phyloP scores from a whole-genome alignment of 1,284 basidiomycete species.

The Irpex rosettiformis region DNA sequence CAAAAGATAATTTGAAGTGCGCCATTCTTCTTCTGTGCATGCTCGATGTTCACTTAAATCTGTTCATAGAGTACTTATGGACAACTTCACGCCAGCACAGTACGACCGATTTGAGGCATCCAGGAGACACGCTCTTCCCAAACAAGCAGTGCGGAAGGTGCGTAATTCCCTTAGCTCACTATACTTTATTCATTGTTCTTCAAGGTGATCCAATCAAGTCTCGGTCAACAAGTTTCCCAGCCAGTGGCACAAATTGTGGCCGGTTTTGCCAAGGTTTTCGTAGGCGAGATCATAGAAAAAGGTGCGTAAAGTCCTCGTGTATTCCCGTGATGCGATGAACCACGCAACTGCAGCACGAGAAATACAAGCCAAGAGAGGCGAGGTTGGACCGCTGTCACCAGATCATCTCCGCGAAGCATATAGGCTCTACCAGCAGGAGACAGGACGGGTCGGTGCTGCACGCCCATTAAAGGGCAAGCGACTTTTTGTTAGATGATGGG shows the following conservation, averaged over 20 bases:
- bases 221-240: constrained; percentile 81
- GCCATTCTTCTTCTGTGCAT: constrained; percentile 16
- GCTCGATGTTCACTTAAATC: background rate
- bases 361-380: constrained; percentile 70
- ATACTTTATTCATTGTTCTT: constrained; percentile 1
- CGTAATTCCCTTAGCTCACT: constrained; percentile 15
- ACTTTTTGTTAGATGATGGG: constrained; percentile 57
- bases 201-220: constrained; percentile 81
- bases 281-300: constrained; percentile 89
- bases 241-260: constrained; percentile 87
- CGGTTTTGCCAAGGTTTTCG: constrained; percentile 88
- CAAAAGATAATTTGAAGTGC: constrained; percentile 80
- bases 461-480: constrained; percentile 61
- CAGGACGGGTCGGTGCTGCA: constrained; percentile 74
- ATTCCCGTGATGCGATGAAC: background rate
- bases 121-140: constrained; percentile 77
- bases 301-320: constrained; percentile 42
- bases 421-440: constrained; percentile 75
- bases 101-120: constrained; percentile 90
- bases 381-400: constrained; percentile 77
- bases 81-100: constrained; percentile 80
- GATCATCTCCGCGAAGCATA: constrained; percentile 89
- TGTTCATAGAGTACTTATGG: constrained; percentile 69
- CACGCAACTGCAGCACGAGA: constrained; percentile 54
- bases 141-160: constrained; percentile 79